Base-by-base conservation (phyloP, 768 basidiomycete genomes). In the Brasilioporus rufonigricans region DNA sequence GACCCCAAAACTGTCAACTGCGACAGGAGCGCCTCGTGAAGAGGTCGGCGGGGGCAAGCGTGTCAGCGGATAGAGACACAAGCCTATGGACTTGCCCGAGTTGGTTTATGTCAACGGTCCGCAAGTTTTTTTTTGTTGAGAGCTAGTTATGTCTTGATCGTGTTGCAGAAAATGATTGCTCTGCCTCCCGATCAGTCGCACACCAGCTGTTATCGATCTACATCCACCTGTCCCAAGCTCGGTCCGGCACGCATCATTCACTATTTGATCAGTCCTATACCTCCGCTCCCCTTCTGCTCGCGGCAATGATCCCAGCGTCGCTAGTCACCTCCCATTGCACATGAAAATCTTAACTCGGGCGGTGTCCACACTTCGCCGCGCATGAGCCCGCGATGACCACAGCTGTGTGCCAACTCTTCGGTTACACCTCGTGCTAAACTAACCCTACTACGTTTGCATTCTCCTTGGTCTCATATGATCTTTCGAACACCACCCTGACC, bases 351-450 rank as follows among this genome's bases (percentile, higher is more conserved):
- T 36, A 31, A 31, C 50, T 24, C 39, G 44, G 44, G 44, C 44
- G 50, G 53, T 18, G 38, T 46, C 44, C 27, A 48, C 40, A 52
- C 51, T 31, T 32, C 38, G 18, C 52, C 52, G 44, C 51, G 19
- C 41, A 50, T 50, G n/a, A n/a, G 47, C 39, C 50, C 45, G 33
- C 55, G 47, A 57, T 45, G 44, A 29, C 14, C 52, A 50, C 48
- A 29, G 29, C 45, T 57, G 48, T 31, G 54, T 61, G 64, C 47
- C 55, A 50, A 63, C 55, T 52, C 50, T 48, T 66, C 62, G 62
- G 41, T 39, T 60, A 33, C 40, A 65, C 76, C 75, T 73, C 75
- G 71, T 78, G 76, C 67, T 57, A 57, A n/a, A 44, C 55, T 39
- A 65, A 58, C 65, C 50, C 62, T 59, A 60, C 63, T 63, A 50